Evolutionary conservation across 352 stramenopile genomes (phyloP).

Genomic region (Globisporangium paroecandrum): DNA sequence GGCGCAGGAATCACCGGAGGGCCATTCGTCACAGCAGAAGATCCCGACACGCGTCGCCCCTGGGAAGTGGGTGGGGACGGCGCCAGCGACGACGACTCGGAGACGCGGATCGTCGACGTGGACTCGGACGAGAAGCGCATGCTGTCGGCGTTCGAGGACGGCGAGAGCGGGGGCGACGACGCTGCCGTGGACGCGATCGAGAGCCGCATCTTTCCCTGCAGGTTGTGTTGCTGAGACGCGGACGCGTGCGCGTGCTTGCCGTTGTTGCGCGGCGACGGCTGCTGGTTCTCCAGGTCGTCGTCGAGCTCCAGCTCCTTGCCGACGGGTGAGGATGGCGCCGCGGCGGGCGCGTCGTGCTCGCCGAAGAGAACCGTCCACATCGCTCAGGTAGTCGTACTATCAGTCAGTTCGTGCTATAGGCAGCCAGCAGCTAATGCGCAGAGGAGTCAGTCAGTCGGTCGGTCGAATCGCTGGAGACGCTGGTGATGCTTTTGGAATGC

Average conservation of each 20-base stretch:
- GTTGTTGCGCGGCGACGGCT: conserved; percentile 12
- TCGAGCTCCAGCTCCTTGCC: conserved; percentile 13
- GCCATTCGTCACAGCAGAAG: not conserved
- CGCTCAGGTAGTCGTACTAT: not conserved
- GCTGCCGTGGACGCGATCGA: conserved; percentile 17
- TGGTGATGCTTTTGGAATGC: not conserved
- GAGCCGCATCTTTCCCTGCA: conserved; percentile 14
- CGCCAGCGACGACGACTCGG: conserved; percentile 14
- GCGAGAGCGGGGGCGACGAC: conserved; percentile 19
- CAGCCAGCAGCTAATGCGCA: not conserved
- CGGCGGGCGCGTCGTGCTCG: conserved; percentile 31
- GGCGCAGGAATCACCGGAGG: conserved; percentile 2
- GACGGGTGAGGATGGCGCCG: conserved; percentile 12
- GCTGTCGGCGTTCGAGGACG: conserved; percentile 3
- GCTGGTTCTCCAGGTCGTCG: conserved; percentile 19
- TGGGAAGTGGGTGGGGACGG: conserved; percentile 16
- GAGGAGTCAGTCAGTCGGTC: not conserved
- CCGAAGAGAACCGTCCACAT: conserved; percentile 68
- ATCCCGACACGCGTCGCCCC: not conserved
- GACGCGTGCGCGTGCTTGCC: not conserved
- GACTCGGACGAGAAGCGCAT: conserved; percentile 19
- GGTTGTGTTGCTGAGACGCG: not conserved
- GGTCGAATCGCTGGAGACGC: not conserved
- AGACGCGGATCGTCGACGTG: conserved; percentile 7
- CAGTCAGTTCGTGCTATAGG: not conserved